Conservation (phyloP, 805 yeast species). For the Maudiozyma serrabonitensis region DNA sequence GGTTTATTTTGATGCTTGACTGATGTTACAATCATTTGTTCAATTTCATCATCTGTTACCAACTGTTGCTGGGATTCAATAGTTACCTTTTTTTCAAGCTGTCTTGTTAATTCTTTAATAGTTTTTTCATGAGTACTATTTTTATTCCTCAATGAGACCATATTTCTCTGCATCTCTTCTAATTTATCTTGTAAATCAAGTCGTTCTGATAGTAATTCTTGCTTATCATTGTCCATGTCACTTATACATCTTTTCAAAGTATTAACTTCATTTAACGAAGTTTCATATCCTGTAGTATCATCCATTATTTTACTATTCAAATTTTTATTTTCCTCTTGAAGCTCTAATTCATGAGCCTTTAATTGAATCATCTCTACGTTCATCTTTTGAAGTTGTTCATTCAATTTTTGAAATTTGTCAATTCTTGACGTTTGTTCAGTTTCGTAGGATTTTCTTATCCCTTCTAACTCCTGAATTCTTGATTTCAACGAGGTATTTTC, state of each 20-base stretch:
- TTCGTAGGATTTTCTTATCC: conserved; percentile 10
- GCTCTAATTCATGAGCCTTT: conserved; percentile 22
- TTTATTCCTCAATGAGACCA: conserved; percentile 11
- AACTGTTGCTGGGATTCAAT: background rate
- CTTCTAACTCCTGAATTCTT: conserved; percentile 14
- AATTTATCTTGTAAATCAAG: conserved; percentile 19
- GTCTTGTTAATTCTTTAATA: background rate
- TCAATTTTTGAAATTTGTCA: conserved; percentile 14
- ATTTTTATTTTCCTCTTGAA: conserved; percentile 21
- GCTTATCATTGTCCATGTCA: conserved; percentile 14
- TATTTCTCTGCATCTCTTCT: conserved; percentile 11
- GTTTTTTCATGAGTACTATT: conserved; percentile 1
- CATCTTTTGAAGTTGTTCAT: conserved; percentile 25
- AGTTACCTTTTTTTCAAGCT: background rate
- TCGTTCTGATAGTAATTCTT: conserved; percentile 16
- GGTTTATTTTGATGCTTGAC: background rate
- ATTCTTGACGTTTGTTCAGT: conserved; percentile 11
- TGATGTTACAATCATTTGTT: background rate
- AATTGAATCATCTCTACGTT: conserved; percentile 23
- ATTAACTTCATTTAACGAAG: conserved; percentile 11
- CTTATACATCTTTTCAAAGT: conserved; percentile 13
- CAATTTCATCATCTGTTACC: background rate
- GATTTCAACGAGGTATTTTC: conserved; percentile 22
- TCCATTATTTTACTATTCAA: conserved; percentile 14
- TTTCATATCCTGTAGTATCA: conserved; percentile 11